Percentiles rank a stretch among this genome's conserved stretches.
Evolutionary conservation across 495 filamentous ascomycete species (phyloP).

Genomic region (Immersiella caudata): DNA sequence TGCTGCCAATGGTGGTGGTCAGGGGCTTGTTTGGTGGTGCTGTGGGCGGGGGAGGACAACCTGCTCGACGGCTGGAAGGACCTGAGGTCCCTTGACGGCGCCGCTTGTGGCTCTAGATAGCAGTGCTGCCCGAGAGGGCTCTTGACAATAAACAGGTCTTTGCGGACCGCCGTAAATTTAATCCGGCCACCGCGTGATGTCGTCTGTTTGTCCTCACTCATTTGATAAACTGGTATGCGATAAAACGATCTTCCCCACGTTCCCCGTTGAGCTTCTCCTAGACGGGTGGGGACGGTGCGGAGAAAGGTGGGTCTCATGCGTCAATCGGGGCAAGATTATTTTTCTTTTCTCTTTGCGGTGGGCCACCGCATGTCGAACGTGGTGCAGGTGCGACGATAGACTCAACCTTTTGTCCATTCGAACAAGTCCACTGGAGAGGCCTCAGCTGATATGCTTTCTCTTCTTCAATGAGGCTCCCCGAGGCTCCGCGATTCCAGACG

Average conservation of each 20-base stretch:
- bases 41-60: constrained; percentile 25
- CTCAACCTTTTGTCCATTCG: constrained; percentile 2
- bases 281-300: not conserved
- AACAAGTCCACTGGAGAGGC: not conserved
- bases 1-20: not conserved
- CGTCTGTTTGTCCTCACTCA: not conserved
- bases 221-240: not conserved
- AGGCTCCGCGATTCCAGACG: not conserved
- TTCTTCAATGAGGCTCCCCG: constrained; percentile 2
- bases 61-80: constrained; percentile 25
- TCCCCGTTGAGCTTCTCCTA: not conserved
- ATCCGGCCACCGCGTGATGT: not conserved
- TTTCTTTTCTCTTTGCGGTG: constrained; percentile 7
- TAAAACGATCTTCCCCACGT: not conserved
- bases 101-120: constrained; percentile 8
- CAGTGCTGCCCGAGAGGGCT: not conserved
- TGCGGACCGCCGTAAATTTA: constrained; percentile 23
- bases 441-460: not conserved
- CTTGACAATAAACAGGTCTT: constrained; percentile 22
- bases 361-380: constrained; percentile 20
- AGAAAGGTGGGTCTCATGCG: constrained; percentile 10
- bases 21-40: constrained; percentile 18
- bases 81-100: constrained; percentile 4
- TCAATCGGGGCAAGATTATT: constrained; percentile 2
- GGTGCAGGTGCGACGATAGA: constrained; percentile 15